Evolutionary conservation across 2,329 filamentous ascomycete species (phyloP).

Genomic region (Aspergillus ochraceus): DNA sequence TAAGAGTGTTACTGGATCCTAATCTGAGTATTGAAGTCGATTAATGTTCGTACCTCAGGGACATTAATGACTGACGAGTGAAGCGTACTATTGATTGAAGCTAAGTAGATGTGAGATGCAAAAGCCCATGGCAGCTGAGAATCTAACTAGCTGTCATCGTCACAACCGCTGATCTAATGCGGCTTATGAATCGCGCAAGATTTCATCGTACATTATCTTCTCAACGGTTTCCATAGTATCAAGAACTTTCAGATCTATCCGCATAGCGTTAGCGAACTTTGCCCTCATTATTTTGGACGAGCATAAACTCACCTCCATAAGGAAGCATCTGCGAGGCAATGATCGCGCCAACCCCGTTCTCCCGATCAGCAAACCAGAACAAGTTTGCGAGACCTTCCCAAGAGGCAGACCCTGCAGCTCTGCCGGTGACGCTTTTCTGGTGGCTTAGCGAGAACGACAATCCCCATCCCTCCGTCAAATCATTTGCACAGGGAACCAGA

Average conservation of each 20-base stretch:
- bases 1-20: no score
- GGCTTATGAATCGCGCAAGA: background rate
- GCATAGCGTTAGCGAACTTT: no score
- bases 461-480: slow-evolving; percentile 64
- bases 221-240: background rate
- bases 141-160: no score
- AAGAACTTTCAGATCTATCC: background rate
- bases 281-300: fast-evolving
- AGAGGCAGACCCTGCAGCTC: slow-evolving; percentile 48
- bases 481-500: slow-evolving; percentile 51
- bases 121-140: no score
- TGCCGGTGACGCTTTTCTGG: slow-evolving; percentile 48
- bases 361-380: slow-evolving; percentile 61
- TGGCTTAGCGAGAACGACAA: slow-evolving; percentile 53
- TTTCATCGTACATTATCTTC: background rate
- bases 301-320: slow-evolving; percentile 33
- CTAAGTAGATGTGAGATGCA: no score
- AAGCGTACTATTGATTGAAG: no score
- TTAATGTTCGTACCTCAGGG: no score
- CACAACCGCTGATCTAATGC: no score
- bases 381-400: slow-evolving; percentile 60
- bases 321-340: slow-evolving; percentile 53
- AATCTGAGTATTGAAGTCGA: no score
- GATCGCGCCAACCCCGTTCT: slow-evolving; percentile 57
- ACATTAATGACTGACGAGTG: no score